phyloP scores from a whole-genome alignment of 345 rosid genomes.

The Lagerstroemia speciosa region DNA sequence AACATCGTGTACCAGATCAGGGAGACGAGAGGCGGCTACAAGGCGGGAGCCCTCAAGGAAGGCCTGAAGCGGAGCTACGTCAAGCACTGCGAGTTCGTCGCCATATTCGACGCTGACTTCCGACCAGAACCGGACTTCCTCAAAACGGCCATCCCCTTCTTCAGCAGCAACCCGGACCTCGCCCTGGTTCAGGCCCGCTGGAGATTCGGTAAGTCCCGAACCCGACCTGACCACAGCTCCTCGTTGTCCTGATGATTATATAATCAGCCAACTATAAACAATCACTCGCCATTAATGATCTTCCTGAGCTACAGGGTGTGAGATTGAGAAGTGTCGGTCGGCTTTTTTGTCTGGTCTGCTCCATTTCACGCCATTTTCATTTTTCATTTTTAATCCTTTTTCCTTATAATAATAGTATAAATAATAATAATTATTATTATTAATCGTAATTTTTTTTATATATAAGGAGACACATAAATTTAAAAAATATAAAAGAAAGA shows the following conservation, averaged over 20 bases:
- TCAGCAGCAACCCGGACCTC: constrained; percentile 56
- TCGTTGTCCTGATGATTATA: too few relatives aligned
- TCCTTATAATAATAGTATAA: too few relatives aligned
- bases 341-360: constrained; percentile 6
- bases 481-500: too few relatives aligned
- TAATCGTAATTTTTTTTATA: too few relatives aligned
- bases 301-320: too few relatives aligned
- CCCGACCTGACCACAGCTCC: neutral
- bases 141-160: constrained; percentile 73
- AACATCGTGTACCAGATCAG: constrained; percentile 83
- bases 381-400: too few relatives aligned
- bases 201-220: constrained; percentile 63
- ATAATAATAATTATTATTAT: too few relatives aligned
- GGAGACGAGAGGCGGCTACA: constrained; percentile 81
- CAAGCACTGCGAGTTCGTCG: constrained; percentile 84
- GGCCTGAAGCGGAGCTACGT: constrained; percentile 87
- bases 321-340: constrained; percentile 65
- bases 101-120: constrained; percentile 92
- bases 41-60: constrained; percentile 94
- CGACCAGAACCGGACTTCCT: constrained; percentile 89
- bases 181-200: constrained; percentile 95
- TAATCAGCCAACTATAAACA: neutral
- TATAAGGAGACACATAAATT: too few relatives aligned
- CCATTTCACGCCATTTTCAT: neutral
- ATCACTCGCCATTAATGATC: constrained; percentile 10